Conservation (phyloP, 495 filamentous ascomycete species). For the Aspergillus biplanus region DNA sequence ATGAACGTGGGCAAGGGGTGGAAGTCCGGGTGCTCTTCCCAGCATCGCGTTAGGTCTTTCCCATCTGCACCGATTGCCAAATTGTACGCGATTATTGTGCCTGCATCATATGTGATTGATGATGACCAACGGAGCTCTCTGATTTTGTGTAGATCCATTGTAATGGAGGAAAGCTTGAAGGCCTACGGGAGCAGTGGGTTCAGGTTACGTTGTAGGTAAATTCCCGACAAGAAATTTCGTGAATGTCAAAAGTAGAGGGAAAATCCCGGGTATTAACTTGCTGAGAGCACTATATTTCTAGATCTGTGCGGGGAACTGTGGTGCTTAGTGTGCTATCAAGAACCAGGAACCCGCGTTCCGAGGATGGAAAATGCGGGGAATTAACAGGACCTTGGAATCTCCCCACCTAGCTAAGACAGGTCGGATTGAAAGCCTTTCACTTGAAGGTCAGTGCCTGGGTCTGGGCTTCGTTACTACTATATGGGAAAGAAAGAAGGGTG, state of each 20-base stretch:
- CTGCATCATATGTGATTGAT: slow-evolving; percentile 5
- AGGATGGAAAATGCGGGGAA: not conserved
- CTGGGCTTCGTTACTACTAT: too few species aligned
- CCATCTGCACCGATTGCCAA: slow-evolving; percentile 8
- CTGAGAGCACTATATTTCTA: too few species aligned
- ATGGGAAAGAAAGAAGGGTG: too few species aligned
- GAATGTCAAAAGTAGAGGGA: too few species aligned
- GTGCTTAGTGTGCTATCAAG: too few species aligned
- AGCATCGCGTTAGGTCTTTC: slow-evolving; percentile 8
- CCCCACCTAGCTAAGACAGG: not conserved
- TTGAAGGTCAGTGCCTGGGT: too few species aligned
- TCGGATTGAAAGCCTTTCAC: not conserved
- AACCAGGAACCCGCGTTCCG: not conserved
- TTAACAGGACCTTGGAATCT: not conserved
- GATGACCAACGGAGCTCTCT: not conserved
- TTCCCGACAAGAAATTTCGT: too few species aligned
- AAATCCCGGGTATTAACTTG: too few species aligned
- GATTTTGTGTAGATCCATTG: not conserved
- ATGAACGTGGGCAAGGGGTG: slow-evolving; percentile 11
- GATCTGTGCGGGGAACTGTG: too few species aligned
- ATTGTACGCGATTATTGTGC: slow-evolving; percentile 10
- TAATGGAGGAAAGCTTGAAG: not conserved
- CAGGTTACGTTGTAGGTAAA: too few species aligned
- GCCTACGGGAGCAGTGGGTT: too few species aligned
- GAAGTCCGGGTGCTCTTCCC: slow-evolving; percentile 13